Evolutionary conservation across 2,329 filamentous ascomycete species (phyloP).

Genomic region (Colletotrichum sp.): DNA sequence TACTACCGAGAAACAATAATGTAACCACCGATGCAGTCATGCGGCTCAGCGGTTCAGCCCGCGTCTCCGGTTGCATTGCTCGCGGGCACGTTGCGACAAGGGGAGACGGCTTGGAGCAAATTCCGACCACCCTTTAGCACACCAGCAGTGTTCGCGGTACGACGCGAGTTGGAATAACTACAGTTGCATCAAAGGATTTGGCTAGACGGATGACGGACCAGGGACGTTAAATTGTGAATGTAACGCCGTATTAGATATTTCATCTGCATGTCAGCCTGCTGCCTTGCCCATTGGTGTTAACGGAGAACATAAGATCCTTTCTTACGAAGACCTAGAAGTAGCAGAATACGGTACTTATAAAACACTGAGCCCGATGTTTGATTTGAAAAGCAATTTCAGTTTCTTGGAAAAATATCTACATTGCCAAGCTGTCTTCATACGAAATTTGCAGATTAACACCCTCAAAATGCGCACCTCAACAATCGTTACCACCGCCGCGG

Average conservation of each 20-base stretch:
- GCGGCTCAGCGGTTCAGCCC: not conserved
- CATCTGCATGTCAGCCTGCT: not conserved
- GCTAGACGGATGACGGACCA: not conserved
- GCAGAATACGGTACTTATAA: not conserved
- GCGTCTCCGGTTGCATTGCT: not conserved
- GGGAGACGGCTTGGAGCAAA: not conserved
- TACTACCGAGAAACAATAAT: not conserved
- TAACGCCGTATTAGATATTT: not conserved
- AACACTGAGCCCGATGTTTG: rapidly evolving
- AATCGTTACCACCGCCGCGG: not conserved
- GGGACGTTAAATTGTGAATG: not conserved
- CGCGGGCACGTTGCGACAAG: not conserved
- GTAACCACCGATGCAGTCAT: not conserved
- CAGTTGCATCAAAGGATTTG: not conserved
- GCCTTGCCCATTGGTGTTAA: not conserved
- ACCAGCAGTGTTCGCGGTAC: not conserved
- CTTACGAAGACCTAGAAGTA: not conserved
- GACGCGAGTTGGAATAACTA: not conserved
- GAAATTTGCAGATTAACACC: not conserved
- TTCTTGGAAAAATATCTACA: not conserved
- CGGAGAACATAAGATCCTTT: not conserved
- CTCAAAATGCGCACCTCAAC: not conserved
- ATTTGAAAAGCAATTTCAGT: rapidly evolving
- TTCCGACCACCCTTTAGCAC: not conserved
- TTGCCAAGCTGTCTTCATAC: too few relatives aligned